A percentile compares a stretch with the other conserved stretches of the same genome.
phyloP scores from a whole-genome alignment of 2,329 filamentous ascomycete species.

The Neonectria neomacrospora region DNA sequence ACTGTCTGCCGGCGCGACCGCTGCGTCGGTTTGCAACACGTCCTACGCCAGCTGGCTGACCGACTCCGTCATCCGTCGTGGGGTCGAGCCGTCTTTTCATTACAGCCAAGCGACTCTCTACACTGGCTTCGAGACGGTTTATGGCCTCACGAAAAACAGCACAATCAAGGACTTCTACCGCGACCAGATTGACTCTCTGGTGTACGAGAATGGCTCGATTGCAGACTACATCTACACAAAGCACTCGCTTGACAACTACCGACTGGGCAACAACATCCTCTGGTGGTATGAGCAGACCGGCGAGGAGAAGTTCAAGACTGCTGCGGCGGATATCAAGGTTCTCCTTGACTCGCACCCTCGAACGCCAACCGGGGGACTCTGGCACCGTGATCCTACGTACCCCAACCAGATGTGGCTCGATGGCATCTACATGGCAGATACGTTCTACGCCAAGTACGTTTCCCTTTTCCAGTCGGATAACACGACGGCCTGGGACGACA shows the following conservation, averaged over 20 bases:
- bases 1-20: constrained; percentile 8
- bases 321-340: constrained; percentile 57
- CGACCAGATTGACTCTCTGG: constrained; percentile 58
- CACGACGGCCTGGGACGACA: constrained; percentile 56
- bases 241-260: constrained; percentile 64
- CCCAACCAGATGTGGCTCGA: constrained; percentile 69
- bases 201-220: constrained; percentile 57
- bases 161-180: constrained; percentile 58
- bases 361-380: constrained; percentile 63
- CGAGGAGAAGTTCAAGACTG: constrained; percentile 60
- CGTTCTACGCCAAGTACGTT: constrained; percentile 56
- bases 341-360: constrained; percentile 62
- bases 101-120: constrained; percentile 61
- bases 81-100: constrained; percentile 52
- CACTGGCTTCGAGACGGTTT: constrained; percentile 59
- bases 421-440: constrained; percentile 63
- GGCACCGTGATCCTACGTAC: constrained; percentile 60
- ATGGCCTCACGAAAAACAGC: constrained; percentile 55
- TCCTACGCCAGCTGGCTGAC: constrained; percentile 54
- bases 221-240: constrained; percentile 57
- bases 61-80: constrained; percentile 58
- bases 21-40: constrained; percentile 9
- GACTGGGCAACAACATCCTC: constrained; percentile 63
- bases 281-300: constrained; percentile 60
- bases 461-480: constrained; percentile 51